Percentiles rank a stretch among this genome's conserved stretches.
Conservation (phyloP, 2,329 filamentous ascomycete species). For the Leptosphaerulina australis region DNA sequence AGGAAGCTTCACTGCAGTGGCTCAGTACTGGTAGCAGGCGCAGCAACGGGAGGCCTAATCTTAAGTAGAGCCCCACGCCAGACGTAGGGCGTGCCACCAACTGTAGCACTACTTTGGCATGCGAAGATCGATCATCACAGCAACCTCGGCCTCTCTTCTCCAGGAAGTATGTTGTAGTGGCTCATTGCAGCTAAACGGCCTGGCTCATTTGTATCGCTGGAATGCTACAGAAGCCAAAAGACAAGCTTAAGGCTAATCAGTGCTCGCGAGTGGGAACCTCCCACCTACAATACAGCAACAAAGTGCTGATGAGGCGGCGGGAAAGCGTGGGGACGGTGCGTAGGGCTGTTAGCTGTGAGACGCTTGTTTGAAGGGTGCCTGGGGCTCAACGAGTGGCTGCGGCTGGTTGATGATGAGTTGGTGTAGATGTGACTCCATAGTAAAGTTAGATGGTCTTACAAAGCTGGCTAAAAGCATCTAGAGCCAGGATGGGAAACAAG, state of each 20-base stretch:
- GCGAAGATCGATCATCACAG: neutral
- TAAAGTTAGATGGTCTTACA: slow-evolving; percentile 24
- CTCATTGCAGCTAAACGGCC: slow-evolving; percentile 17
- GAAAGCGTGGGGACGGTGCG: slow-evolving; percentile 34
- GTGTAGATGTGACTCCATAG: slow-evolving; percentile 7
- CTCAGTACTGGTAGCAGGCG: slow-evolving; percentile 21
- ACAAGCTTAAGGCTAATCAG: slow-evolving; percentile 36
- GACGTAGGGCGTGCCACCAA: slow-evolving; percentile 26
- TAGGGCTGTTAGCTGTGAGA: slow-evolving; percentile 37
- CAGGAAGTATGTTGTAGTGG: slow-evolving; percentile 1
- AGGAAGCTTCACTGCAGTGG: slow-evolving; percentile 3
- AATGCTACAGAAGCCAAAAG: slow-evolving; percentile 5
- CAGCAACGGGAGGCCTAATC: slow-evolving; percentile 20
- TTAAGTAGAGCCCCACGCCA: slow-evolving; percentile 24
- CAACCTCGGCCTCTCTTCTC: slow-evolving; percentile 15
- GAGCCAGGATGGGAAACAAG: slow-evolving; percentile 14
- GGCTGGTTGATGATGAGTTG: slow-evolving; percentile 13
- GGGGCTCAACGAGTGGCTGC: slow-evolving; percentile 28
- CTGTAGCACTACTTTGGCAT: slow-evolving; percentile 15
- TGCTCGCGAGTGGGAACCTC: slow-evolving; percentile 22
- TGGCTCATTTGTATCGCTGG: neutral
- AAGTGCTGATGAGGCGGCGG: slow-evolving; percentile 40
- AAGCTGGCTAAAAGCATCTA: slow-evolving; percentile 27
- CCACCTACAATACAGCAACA: slow-evolving; percentile 36
- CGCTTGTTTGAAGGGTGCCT: slow-evolving; percentile 25